A percentile compares a stretch with the other conserved stretches of the same genome.
phyloP scores from a whole-genome alignment of 2,329 filamentous ascomycete species.

The Sporothrix globosa region DNA sequence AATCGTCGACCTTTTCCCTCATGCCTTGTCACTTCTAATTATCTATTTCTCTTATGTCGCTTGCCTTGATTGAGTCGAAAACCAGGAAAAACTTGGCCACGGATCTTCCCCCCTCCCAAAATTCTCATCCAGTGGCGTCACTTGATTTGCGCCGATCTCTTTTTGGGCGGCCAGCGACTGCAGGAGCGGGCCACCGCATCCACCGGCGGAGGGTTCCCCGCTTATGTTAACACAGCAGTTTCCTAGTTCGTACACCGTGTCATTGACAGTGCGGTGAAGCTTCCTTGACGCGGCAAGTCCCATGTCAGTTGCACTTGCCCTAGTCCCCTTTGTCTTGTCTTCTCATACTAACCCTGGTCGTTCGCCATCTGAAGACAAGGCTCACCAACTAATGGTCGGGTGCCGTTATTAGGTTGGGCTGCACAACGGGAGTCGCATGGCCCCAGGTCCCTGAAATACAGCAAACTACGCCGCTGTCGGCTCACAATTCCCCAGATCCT shows the following conservation, averaged over 20 bases:
- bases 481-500: constrained; percentile 21
- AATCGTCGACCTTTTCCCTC: constrained; percentile 4
- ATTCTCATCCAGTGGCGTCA: constrained; percentile 21
- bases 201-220: background rate
- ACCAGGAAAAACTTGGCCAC: constrained; percentile 25
- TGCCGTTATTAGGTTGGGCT: background rate
- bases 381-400: background rate
- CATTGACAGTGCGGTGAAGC: constrained; percentile 16
- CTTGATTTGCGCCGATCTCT: constrained; percentile 15
- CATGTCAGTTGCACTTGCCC: constrained; percentile 10
- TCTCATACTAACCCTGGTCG: background rate
- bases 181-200: constrained; percentile 12
- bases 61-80: constrained; percentile 15
- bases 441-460: background rate
- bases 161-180: constrained; percentile 7
- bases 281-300: background rate
- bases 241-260: constrained; percentile 15
- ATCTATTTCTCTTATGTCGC: background rate
- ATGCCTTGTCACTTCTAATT: background rate
- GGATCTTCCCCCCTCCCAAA: constrained; percentile 4
- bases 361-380: background rate
- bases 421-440: background rate
- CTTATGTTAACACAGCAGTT: background rate
- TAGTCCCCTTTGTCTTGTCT: too few relatives aligned
- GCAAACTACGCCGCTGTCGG: constrained; percentile 3